Conservation (phyloP, 352 stramenopile species). For the Phytophthora pisi region DNA sequence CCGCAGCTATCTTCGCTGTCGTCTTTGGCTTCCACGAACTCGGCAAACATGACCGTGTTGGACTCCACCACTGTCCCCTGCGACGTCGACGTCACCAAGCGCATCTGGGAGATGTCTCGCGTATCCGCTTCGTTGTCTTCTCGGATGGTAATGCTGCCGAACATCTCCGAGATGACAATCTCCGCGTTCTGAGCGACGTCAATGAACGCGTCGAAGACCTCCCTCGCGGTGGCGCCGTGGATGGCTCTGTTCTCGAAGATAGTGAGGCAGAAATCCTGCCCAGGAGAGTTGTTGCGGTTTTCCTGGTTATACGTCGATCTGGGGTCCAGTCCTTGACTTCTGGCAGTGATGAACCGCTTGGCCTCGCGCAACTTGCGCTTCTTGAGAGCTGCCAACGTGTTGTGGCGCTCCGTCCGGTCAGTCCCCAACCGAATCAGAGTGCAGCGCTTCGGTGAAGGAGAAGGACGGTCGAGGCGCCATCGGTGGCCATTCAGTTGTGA, state of each 20-base stretch:
- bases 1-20: constrained; percentile 13
- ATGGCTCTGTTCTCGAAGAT: constrained; percentile 47
- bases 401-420: constrained; percentile 33
- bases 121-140: constrained; percentile 52
- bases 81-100: constrained; percentile 41
- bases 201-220: constrained; percentile 47
- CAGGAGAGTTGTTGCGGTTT: constrained; percentile 37
- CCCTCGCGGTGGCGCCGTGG: constrained; percentile 21
- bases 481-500: constrained; percentile 1
- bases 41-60: constrained; percentile 28
- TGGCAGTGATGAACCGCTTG: constrained; percentile 36
- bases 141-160: constrained; percentile 52
- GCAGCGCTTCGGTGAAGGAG: not conserved
- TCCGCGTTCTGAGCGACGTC: constrained; percentile 54
- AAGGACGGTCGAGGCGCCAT: not conserved
- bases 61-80: constrained; percentile 27
- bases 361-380: constrained; percentile 32
- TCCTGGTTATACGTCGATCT: constrained; percentile 26
- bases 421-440: constrained; percentile 27
- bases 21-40: constrained; percentile 20
- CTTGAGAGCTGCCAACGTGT: constrained; percentile 30
- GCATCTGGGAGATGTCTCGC: constrained; percentile 45
- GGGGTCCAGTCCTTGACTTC: constrained; percentile 32
- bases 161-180: constrained; percentile 60
- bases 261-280: constrained; percentile 41